phyloP scores from a whole-genome alignment of 345 rosid species.

The Arabis alpina region DNA sequence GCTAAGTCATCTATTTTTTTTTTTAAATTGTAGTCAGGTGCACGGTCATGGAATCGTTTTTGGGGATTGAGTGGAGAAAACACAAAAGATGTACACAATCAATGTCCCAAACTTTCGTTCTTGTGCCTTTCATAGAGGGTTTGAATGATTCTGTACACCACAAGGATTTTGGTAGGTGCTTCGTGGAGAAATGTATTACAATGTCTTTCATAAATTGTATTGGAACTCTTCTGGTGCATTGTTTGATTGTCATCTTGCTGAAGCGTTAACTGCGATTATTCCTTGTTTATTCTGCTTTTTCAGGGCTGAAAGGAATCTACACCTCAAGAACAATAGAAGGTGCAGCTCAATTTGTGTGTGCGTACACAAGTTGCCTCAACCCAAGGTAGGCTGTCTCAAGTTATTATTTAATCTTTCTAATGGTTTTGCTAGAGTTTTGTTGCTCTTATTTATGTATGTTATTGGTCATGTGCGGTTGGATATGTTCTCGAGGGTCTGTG shows the following conservation, averaged over 20 bases:
- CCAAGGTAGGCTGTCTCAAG: constrained; percentile 49
- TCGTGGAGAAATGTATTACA: constrained; percentile 13
- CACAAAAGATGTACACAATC: constrained; percentile 60
- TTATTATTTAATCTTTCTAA: not conserved
- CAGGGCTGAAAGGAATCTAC: constrained; percentile 81
- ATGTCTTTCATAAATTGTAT: not conserved
- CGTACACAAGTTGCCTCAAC: constrained; percentile 61
- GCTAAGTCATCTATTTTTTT: constrained; percentile 34
- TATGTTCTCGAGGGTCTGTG: constrained; percentile 8
- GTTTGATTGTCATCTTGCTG: constrained; percentile 9
- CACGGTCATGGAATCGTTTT: constrained; percentile 89
- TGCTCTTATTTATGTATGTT: constrained; percentile 22
- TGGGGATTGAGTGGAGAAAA: constrained; percentile 71
- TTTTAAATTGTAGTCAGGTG: constrained; percentile 74
- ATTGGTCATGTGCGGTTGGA: constrained; percentile 3
- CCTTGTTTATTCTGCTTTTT: constrained; percentile 26
- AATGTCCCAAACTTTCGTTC: constrained; percentile 74
- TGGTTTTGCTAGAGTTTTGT: constrained; percentile 1
- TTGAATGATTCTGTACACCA: constrained; percentile 88
- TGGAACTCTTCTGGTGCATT: not conserved
- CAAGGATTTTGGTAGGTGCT: constrained; percentile 84
- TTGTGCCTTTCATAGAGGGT: constrained; percentile 82
- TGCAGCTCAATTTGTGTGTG: constrained; percentile 61
- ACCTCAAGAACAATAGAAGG: constrained; percentile 70
- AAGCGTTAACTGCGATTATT: constrained; percentile 18